Evolutionary conservation across 1,139 yeast genomes (phyloP), one percentile per base, ranked within the genome.

Genomic region (Saccharomyces hybrid): DNA sequence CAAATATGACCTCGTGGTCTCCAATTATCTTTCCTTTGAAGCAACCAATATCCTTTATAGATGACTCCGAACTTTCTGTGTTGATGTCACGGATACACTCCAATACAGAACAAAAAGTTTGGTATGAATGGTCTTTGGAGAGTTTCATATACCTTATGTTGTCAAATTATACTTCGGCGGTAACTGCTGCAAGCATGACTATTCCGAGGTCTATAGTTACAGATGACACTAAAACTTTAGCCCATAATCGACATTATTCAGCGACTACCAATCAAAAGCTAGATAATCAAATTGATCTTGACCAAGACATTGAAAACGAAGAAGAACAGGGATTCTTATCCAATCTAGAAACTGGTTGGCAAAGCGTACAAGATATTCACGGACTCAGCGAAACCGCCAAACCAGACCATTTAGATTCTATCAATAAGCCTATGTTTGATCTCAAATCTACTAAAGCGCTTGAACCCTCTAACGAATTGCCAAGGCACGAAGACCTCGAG

Each of bases 111-210:
- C 70, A 48, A 62, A 63, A 69, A 0, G 71, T 71, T 46, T 86
- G 91, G 90, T 88, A 88, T 63, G 86, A 82, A 61, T 88, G 96
- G 95, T 72, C 78, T 1, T 72, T 79, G 27, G 86, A 83, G 61
- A 72, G 79, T 5, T 81, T 73, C 63, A 69, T 78, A 38, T 74
- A 75, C 54, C 59, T 76, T 30, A 70, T 75, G 5, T 65, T 72
- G 2, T 71, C 78, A 0, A 61, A 65, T 4, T 25, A 27, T 60
- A 57, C 3, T 48, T 53, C 25, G 50, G 59, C 1, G 50, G 20
- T 48, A 20, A 5, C 50, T 9, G 28, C 32, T 5, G 13, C 51
- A 31, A 31, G 20, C 23, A 16, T 34, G 23, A 38, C 44, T 11
- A 38, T 16, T 38, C 44, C n/a, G 13, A 38, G 44, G 11, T 38